Evolutionary conservation across 1,284 basidiomycete genomes (phyloP).

Genomic region (Ceratobasidium papillatum): DNA sequence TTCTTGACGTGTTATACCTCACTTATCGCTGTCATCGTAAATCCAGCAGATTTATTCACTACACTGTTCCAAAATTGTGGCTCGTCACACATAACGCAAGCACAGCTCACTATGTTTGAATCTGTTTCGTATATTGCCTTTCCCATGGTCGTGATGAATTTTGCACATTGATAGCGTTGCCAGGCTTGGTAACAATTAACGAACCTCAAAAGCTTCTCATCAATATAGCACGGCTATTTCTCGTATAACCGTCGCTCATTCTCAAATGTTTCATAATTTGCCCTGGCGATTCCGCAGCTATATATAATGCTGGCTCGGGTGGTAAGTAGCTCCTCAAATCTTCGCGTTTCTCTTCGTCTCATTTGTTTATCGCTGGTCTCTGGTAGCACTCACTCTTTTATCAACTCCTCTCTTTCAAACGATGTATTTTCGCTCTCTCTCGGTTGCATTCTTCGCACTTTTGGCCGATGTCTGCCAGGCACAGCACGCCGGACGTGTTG

Average conservation of each 20-base stretch:
- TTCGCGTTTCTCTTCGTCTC: not conserved
- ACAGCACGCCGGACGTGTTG: constrained; percentile 29
- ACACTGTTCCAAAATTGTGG: no score
- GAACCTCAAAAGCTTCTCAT: constrained; percentile 5
- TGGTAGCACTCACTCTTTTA: constrained; percentile 31
- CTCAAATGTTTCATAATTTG: constrained; percentile 1
- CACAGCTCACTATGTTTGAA: not conserved
- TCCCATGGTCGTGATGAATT: no score
- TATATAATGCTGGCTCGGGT: not conserved
- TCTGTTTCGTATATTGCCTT: not conserved
- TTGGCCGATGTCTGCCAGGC: constrained; percentile 33
- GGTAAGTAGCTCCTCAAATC: not conserved
- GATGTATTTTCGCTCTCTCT: constrained; percentile 14
- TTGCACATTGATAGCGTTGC: no score
- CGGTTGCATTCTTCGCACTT: constrained; percentile 2
- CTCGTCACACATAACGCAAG: no score
- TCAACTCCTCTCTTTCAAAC: not conserved
- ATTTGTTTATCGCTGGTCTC: constrained; percentile 13
- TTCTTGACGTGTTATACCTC: no score
- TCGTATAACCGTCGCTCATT: not conserved
- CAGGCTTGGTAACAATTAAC: not conserved
- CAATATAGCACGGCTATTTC: constrained; percentile 20
- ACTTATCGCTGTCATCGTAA: no score
- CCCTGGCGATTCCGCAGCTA: not conserved
- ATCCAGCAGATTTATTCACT: no score